Conservation (phyloP, 352 stramenopile species). For the Globisporangium mamillatum region DNA sequence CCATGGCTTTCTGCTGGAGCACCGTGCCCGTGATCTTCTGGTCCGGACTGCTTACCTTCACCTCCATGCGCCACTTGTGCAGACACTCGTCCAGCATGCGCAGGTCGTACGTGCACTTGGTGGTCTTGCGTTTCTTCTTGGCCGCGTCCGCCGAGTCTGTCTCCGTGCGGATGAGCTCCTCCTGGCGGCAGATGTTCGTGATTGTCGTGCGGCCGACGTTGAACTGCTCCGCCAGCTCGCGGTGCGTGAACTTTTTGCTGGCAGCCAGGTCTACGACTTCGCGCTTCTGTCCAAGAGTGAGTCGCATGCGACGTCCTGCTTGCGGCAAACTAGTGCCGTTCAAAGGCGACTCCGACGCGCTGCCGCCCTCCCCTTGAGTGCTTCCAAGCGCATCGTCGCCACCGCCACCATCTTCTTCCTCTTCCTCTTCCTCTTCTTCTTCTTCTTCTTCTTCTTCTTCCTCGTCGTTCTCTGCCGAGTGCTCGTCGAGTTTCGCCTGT, state of each 20-base stretch:
- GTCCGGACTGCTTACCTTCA: conserved; percentile 75
- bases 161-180: conserved; percentile 77
- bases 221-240: conserved; percentile 82
- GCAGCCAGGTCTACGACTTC: conserved; percentile 79
- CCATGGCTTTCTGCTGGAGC: conserved; percentile 83
- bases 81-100: conserved; percentile 78
- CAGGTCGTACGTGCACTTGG: conserved; percentile 82
- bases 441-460: conserved; percentile 15
- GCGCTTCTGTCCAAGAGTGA: conserved; percentile 84
- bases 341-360: background rate
- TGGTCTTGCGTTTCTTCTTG: conserved; percentile 87
- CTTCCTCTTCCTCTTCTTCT: conserved; percentile 12
- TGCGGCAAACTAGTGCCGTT: conserved; percentile 21
- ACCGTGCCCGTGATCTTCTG: conserved; percentile 78
- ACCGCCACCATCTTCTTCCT: conserved; percentile 2
- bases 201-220: conserved; percentile 77
- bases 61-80: conserved; percentile 87
- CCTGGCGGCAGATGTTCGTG: conserved; percentile 85
- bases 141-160: conserved; percentile 82
- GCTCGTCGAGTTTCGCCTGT: conserved; percentile 25
- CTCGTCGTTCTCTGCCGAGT: conserved; percentile 10
- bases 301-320: conserved; percentile 52
- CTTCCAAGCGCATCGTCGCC: background rate
- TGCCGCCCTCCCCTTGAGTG: background rate
- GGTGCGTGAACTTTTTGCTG: conserved; percentile 86